Evolutionary conservation across 1,139 yeast genomes (phyloP), one percentile per base, ranked within the genome.

Genomic region (Saccharomycopsis crataegensis): DNA sequence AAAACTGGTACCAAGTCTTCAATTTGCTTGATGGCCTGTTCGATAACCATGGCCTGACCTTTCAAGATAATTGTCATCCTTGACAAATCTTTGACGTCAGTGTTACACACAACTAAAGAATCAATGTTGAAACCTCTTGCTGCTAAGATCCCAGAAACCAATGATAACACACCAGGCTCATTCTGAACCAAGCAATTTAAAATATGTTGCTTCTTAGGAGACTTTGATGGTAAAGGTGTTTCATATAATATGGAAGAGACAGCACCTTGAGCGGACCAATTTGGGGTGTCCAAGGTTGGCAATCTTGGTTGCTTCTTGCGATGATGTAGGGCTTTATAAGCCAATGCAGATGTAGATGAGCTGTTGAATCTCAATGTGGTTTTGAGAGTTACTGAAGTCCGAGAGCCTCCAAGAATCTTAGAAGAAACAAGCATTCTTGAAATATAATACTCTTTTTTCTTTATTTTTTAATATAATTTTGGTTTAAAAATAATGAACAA

Each of bases 41-140:
- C 99, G 62, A 93, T 86, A 57, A 93, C 93, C 33, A 95, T 96
- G 65, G 91, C 96, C 68, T 90, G 96, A 58, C 98, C 99, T 58
- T 84, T 86, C 64, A 93, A 77, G 38, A 89, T 96, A 65, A 93
- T 88, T 11, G 99, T 93, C 99, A 93, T 93, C 68, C 99, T 80
- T 42, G 96, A 87, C 62, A 93, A 77, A 68, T 93, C 97, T 71
- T 86, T 84, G 59, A 93, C 98, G 69, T 93, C 99, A 38, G 99
- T 93, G 73, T 85, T 88, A 70, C 97, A 91, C 50, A 93, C 99
- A 58, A 93, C 97, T 62, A 93, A 78, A 8, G 98, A 91, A 69
- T 93, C 99, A 66, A 93, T 93, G 72, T 93, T 93, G 80, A 93
- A 93, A 12, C 99, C 99, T 69, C 99, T 81, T 46, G 97, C 98